Conservation (phyloP, 2,329 filamentous ascomycete species). For the Teratosphaeria viscida region DNA sequence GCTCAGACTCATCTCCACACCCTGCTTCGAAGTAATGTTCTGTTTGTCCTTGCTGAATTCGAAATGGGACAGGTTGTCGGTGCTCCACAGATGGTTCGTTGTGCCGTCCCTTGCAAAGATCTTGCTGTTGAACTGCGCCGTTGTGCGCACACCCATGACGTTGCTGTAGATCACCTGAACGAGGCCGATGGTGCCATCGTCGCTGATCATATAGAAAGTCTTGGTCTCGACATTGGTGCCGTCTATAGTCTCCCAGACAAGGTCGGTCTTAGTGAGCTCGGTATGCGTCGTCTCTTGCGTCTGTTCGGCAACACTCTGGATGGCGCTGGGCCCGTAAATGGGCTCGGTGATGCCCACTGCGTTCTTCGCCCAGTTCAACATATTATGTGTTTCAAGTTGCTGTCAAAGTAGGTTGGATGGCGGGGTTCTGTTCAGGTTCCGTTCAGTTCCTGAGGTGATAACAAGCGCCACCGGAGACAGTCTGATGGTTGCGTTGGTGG, state of each 20-base stretch:
- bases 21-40: conserved; percentile 59
- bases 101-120: conserved; percentile 62
- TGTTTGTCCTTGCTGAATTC: conserved; percentile 76
- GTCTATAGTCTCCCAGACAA: conserved; percentile 73
- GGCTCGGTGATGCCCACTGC: conserved; percentile 90
- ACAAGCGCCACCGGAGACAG: not conserved
- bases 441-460: not conserved
- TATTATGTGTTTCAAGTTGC: conserved; percentile 32
- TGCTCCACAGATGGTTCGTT: conserved; percentile 72
- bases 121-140: conserved; percentile 89
- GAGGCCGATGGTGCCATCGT: conserved; percentile 66
- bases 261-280: conserved; percentile 63
- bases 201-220: conserved; percentile 80
- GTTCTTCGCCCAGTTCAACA: conserved; percentile 94
- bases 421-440: not conserved
- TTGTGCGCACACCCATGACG: conserved; percentile 84
- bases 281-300: conserved; percentile 68
- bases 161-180: conserved; percentile 96
- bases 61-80: conserved; percentile 66
- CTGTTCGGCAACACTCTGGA: conserved; percentile 76
- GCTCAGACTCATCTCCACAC: conserved; percentile 70
- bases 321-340: conserved; percentile 81
- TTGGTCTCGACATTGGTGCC: conserved; percentile 90
- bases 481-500: not conserved
- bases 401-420: not conserved